Evolutionary conservation across 257 asterid genomes (phyloP).

Genomic region (Solanum rostratum): DNA sequence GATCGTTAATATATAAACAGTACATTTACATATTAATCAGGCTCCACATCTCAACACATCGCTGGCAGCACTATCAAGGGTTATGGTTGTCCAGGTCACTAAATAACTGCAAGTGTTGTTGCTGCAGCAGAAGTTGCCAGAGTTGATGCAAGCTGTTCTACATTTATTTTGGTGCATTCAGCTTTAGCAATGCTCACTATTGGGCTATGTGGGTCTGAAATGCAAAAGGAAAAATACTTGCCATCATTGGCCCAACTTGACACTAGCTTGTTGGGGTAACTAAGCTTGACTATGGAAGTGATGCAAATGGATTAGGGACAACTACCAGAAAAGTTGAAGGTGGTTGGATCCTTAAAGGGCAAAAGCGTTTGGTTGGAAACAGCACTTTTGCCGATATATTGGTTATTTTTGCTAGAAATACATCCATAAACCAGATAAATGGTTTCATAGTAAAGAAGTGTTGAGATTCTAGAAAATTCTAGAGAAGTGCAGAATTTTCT

Average conservation of each 20-base stretch:
- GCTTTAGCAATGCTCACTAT: slow-evolving; percentile 88
- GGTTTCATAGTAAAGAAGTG: too few relatives aligned
- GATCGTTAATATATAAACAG: too few relatives aligned
- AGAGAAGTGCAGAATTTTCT: too few relatives aligned
- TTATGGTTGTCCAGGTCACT: slow-evolving; percentile 83
- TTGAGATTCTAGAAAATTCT: too few relatives aligned
- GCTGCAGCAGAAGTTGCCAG: slow-evolving; percentile 66
- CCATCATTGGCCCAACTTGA: slow-evolving; percentile 78
- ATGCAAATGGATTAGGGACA: slow-evolving; percentile 79
- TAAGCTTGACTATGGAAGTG: slow-evolving; percentile 95
- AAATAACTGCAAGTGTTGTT: slow-evolving; percentile 75
- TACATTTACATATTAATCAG: too few relatives aligned
- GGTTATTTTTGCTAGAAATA: slow-evolving; percentile 78
- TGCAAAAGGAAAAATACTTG: slow-evolving; percentile 71
- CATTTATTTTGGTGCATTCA: too few relatives aligned
- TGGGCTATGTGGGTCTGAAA: slow-evolving; percentile 92
- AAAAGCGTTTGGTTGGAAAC: slow-evolving; percentile 98
- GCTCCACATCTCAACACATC: too few relatives aligned
- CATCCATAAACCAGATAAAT: slow-evolving; percentile 67
- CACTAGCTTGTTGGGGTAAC: slow-evolving; percentile 94
- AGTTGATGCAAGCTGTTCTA: too few relatives aligned
- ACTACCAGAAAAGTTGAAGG: slow-evolving; percentile 93
- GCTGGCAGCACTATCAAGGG: slow-evolving; percentile 94
- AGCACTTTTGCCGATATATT: slow-evolving; percentile 88
- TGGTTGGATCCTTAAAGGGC: slow-evolving; percentile 94